These are phyloP conservation scores for Chlamydomonas eustigma DNA, from an alignment of 139 green algal genomes.

Conservation along the genomic window DNA sequence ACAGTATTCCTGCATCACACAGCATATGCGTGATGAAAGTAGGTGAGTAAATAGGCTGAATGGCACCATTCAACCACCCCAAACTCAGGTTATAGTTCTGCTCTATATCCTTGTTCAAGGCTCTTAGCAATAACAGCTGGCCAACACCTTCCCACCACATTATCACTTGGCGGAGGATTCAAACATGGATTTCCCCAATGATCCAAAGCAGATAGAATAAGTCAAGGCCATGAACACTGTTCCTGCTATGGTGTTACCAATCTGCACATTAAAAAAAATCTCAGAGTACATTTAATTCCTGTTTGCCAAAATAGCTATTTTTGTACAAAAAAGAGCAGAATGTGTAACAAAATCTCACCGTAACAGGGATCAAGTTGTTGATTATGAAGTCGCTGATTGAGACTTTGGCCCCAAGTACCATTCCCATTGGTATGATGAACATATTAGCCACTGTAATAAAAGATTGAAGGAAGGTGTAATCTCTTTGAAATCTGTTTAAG, in stretches of 20 bases:
- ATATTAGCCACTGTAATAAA: conserved; percentile 57
- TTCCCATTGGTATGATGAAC: conserved; percentile 57
- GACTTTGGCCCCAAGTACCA: conserved; percentile 47
- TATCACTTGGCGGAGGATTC: too few species aligned
- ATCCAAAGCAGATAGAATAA: conserved; percentile 19
- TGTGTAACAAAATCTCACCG: conserved; percentile 50
- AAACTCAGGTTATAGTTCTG: too few species aligned
- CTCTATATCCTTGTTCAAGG: too few species aligned
- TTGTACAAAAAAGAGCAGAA: background rate
- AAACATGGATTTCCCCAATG: conserved; percentile 8
- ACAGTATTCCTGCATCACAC: too few species aligned
- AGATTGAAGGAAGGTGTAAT: background rate
- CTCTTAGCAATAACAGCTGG: too few species aligned
- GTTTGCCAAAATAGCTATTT: background rate
- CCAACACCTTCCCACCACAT: too few species aligned
- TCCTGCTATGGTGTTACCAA: conserved; percentile 27
- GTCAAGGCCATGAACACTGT: conserved; percentile 19
- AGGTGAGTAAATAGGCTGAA: too few species aligned
- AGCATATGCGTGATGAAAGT: too few species aligned
- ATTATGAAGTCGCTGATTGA: conserved; percentile 63
- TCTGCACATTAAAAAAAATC: background rate
- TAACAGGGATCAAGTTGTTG: conserved; percentile 86
- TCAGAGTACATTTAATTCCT: background rate
- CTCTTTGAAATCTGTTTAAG: too few species aligned
- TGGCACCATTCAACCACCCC: too few species aligned